phyloP scores from a whole-genome alignment of 2,329 filamentous ascomycete species.

The Fusarium bactridioides region DNA sequence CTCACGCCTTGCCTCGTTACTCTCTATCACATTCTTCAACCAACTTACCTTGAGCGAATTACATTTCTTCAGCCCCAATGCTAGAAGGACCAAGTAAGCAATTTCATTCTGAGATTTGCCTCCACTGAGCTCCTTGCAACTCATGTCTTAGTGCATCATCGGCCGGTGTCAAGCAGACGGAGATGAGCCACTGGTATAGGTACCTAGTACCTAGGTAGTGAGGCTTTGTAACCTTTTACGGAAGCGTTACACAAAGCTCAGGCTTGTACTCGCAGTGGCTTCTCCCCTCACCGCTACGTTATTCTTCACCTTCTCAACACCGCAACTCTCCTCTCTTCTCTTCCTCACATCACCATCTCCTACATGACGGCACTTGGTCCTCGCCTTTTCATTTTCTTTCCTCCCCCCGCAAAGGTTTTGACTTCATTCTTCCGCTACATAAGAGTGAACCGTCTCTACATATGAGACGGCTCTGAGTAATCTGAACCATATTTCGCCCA shows the following conservation, averaged over 20 bases:
- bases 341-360: background rate
- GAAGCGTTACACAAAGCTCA: background rate
- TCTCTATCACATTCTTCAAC: background rate
- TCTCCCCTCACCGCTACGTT: accelerated
- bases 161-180: no score
- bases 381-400: accelerated
- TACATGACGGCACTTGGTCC: background rate
- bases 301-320: background rate
- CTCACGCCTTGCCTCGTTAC: background rate
- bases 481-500: background rate
- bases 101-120: no score
- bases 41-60: background rate
- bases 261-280: background rate
- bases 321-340: background rate
- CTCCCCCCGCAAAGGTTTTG: accelerated
- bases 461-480: background rate
- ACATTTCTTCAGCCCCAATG: background rate
- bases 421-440: background rate
- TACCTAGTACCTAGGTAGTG: no score
- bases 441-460: background rate
- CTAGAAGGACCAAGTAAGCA: background rate
- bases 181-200: accelerated
- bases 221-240: accelerated
- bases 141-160: no score
- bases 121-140: no score